These are phyloP conservation scores for Urostyla sp. DNA, from an alignment of 73 alveolate genomes.

Conservation along the genomic window DNA sequence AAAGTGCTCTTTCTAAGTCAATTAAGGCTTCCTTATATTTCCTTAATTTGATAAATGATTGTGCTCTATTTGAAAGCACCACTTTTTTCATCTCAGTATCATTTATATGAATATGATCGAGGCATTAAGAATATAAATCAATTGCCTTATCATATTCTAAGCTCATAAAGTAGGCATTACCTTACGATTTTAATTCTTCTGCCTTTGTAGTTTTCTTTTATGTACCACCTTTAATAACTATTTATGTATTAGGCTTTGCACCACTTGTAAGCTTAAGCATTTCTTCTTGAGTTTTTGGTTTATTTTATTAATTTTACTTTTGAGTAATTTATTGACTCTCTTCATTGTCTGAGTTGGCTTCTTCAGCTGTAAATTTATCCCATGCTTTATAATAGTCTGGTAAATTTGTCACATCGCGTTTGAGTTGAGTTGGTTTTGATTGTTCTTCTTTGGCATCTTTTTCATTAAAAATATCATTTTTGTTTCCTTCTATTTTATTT, in stretches of 20 bases:
- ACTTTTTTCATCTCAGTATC: slow-evolving; percentile 57
- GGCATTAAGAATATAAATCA: slow-evolving; percentile 65
- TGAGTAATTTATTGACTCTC: background rate
- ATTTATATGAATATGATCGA: slow-evolving; percentile 37
- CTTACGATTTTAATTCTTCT: slow-evolving; percentile 48
- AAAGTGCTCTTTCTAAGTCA: slow-evolving; percentile 63
- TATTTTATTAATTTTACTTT: background rate
- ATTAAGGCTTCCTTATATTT: slow-evolving; percentile 50
- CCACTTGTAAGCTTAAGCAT: slow-evolving; percentile 63
- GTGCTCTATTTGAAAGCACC: slow-evolving; percentile 61
- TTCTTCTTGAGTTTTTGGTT: slow-evolving; percentile 49
- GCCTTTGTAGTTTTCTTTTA: slow-evolving; percentile 10
- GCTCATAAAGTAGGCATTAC: slow-evolving; percentile 56
- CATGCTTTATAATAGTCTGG: slow-evolving; percentile 73
- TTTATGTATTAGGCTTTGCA: slow-evolving; percentile 71
- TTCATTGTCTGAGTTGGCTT: slow-evolving; percentile 14
- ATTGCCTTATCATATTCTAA: slow-evolving; percentile 69
- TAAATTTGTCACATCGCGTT: slow-evolving; percentile 74
- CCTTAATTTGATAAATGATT: slow-evolving; percentile 55
- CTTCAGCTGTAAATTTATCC: slow-evolving; percentile 70
- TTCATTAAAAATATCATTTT: slow-evolving; percentile 38
- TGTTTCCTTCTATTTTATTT: background rate
- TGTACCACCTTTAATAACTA: slow-evolving; percentile 73
- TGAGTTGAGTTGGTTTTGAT: slow-evolving; percentile 24
- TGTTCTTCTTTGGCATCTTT: slow-evolving; percentile 26